Evolutionary conservation across 768 basidiomycete species (phyloP), one percentile per base, ranked within the genome.

Genomic region (Tulasnella sp.): DNA sequence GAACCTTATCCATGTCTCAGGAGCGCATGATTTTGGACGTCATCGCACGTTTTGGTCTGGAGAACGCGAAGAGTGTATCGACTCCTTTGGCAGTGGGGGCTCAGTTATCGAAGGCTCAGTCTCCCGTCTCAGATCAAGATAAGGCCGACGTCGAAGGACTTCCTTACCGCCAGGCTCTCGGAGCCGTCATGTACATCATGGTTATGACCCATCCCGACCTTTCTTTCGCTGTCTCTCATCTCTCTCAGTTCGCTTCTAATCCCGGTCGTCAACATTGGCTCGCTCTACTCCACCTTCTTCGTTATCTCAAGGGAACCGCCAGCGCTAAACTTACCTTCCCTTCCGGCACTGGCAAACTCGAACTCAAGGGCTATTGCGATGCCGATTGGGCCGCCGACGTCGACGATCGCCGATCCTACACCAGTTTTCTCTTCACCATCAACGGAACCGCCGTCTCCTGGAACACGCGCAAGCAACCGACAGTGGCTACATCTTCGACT

Each of bases 171-270:
- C 27, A 38, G 24, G 74, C 48, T 39, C 72, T 85, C 71, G 85
- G 84, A 4, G 82, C 83, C 3, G 81, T 85, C 39, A 84, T 84
- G 83, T 86, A 85, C 79, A 80, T 83, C 4, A 83, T 85, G 24
- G 74, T 85, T 14, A 82, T 81, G n/a, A 86, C 84, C 31, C 81
- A 84, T 42, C 85, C 85, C 9, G 86, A 86, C 82, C 84, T 86
- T 39, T 77, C 84, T 1, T 84, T 81, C 79, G 82, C 84, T 38
- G 83, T 84, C 9, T 79, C 80, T 8, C 75, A 80, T 6, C 83
- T 85, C 36, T 78, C 82, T 48, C 83, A 84, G 38, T 85, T 84
- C 76, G 79, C 79, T 18, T 71, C 56, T 8, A 81, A 82, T 42
- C 84, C 83, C 1, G 80, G 77, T 4, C 46, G 18, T 34, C 81